Conservation (phyloP, 2,329 filamentous ascomycete genomes). For the Plenodomus tracheiphilus region DNA sequence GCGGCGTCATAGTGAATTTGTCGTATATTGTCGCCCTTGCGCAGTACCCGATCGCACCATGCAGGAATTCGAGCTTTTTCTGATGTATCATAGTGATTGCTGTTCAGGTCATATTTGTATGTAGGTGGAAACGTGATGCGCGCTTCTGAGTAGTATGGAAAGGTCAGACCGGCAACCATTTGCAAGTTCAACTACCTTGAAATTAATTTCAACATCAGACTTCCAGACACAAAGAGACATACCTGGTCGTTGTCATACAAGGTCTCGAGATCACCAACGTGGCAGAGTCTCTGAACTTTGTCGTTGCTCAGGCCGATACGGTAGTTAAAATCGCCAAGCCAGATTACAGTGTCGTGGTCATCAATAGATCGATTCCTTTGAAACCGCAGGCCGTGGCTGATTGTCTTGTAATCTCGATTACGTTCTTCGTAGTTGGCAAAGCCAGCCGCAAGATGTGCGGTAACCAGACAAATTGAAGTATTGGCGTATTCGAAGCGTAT, state of each 20-base stretch:
- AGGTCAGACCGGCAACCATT: constrained; percentile 90
- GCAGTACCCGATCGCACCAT: constrained; percentile 93
- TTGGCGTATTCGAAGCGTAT: constrained; percentile 94
- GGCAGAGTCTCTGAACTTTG: constrained; percentile 73
- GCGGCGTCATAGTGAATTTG: constrained; percentile 84
- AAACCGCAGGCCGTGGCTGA: constrained; percentile 83
- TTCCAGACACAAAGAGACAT: constrained; percentile 20
- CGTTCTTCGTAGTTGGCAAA: constrained; percentile 97
- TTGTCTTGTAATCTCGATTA: constrained; percentile 90
- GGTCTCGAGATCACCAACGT: constrained; percentile 71
- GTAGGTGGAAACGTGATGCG: constrained; percentile 88
- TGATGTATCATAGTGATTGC: constrained; percentile 88
- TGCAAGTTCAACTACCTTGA: constrained; percentile 76
- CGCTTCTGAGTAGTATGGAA: constrained; percentile 89
- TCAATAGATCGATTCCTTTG: constrained; percentile 89
- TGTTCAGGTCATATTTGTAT: constrained; percentile 92
- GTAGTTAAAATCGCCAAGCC: constrained; percentile 98
- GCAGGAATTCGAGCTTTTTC: constrained; percentile 95
- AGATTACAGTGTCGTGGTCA: constrained; percentile 84
- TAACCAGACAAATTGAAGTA: constrained; percentile 92
- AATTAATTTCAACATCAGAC: constrained; percentile 26
- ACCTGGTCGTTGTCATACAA: constrained; percentile 92
- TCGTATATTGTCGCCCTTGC: constrained; percentile 79
- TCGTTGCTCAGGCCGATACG: constrained; percentile 85
- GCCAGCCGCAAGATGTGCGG: constrained; percentile 91